Evolutionary conservation across 352 stramenopile genomes (phyloP).

Genomic region (Phytophthora fragariaefolia): DNA sequence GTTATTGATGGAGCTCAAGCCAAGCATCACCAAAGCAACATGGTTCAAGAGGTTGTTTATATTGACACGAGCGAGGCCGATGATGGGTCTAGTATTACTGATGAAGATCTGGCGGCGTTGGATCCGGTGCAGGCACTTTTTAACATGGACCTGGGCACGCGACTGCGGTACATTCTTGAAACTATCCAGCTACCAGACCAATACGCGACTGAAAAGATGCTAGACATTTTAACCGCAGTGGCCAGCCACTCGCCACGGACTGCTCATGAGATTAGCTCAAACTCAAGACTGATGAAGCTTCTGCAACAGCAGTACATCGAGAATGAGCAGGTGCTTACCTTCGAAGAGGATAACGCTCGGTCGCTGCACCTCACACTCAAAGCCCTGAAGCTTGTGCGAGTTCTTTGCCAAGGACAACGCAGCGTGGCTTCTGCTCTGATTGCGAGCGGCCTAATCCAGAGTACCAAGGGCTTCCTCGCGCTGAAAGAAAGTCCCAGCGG

Average conservation of each 20-base stretch:
- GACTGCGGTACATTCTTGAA: conserved; percentile 60
- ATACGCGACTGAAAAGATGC: conserved; percentile 51
- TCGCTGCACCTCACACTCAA: conserved; percentile 51
- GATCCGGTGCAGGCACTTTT: conserved; percentile 70
- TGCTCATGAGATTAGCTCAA: conserved; percentile 54
- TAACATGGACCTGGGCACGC: conserved; percentile 59
- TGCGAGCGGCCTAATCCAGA: conserved; percentile 55
- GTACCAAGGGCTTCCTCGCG: conserved; percentile 64
- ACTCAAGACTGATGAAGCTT: conserved; percentile 47
- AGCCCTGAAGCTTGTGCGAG: conserved; percentile 49
- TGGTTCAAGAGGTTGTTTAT: conserved; percentile 52
- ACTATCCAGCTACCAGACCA: conserved; percentile 53
- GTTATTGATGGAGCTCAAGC: neutral
- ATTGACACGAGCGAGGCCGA: conserved; percentile 51
- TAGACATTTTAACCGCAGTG: conserved; percentile 62
- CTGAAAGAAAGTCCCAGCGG: conserved; percentile 37
- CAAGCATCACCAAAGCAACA: neutral
- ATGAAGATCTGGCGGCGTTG: conserved; percentile 56
- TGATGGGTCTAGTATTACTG: conserved; percentile 48
- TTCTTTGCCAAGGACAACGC: conserved; percentile 58
- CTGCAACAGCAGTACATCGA: conserved; percentile 61
- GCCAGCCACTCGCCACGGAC: conserved; percentile 57
- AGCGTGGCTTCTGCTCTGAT: conserved; percentile 47
- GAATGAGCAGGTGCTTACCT: conserved; percentile 53
- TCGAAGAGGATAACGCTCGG: conserved; percentile 32